Evolutionary conservation across 176 grass and related monocot species (phyloP), one percentile per base, ranked within the genome.

Genomic region (Themeda triandra): DNA sequence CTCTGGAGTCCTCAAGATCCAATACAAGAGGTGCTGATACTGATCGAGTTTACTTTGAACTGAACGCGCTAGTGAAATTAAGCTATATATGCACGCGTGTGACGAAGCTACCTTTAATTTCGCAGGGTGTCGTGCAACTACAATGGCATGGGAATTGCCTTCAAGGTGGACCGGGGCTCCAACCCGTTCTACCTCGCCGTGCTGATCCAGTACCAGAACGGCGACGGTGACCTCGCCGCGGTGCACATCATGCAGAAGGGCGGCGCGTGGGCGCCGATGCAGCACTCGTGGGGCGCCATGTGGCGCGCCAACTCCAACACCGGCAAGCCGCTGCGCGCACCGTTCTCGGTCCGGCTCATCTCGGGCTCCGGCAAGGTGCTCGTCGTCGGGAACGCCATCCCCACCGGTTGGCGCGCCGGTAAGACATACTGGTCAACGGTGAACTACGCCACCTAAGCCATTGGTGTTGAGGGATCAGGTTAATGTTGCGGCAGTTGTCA

Each of bases 101-200:
- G 23, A 62, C 11, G 17, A 23, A 5, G 11, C 13, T 10, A 4
- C 0, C 14, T 25, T 63, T 64, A 11, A 10, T n/a, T 10, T 15
- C 0, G 13, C 25, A 79, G 77, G 40, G 77, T 79, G 60, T 6
- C 77, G n/a, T 79, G 77, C 77, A 79, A 46, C 27, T 79, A 79
- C 60, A 46, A 32, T 6, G 76, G 85, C 31, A 18, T 41, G 25
- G 41, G 51, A 25, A 24, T 92, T 0, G 7, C 58, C 46, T 94
- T 94, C 89, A 79, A 44, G 25, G 81, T 94, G 44, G 89, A 91
- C 72, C 44, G 24, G 6, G 92, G 92, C 23, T 88, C 86, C 6
- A 95, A 90, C 82, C 87, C 87, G 6, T 81, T 41, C 82, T 92
- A 92, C 85, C 49, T 95, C 19, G 85, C 92, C 56, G 63, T 95